phyloP scores from a whole-genome alignment of 305 asterid genomes.

The Euphrasia arctica region DNA sequence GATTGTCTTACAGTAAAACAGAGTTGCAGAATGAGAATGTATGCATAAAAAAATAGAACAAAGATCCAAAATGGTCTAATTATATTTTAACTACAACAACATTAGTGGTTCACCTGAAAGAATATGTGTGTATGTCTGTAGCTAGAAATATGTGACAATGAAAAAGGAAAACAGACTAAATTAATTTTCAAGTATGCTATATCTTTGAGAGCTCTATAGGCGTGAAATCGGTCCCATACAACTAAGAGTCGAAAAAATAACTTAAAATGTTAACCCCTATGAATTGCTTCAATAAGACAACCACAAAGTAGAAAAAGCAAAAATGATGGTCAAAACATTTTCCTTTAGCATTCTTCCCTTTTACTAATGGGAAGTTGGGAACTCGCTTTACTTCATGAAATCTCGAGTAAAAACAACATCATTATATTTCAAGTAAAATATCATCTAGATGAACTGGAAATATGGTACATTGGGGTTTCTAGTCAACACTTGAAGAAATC shows the following conservation, averaged over 20 bases:
- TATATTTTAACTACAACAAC: constrained; percentile 7
- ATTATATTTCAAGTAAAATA: too few relatives aligned
- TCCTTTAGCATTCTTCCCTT: neutral
- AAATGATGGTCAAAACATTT: neutral
- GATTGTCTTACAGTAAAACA: constrained; percentile 8
- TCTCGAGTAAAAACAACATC: too few relatives aligned
- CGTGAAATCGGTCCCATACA: neutral
- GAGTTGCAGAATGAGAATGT: constrained; percentile 17
- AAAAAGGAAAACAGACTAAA: constrained; percentile 9
- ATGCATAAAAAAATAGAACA: neutral
- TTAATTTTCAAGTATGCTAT: constrained; percentile 5
- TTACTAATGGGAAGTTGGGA: too few relatives aligned
- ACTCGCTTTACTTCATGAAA: too few relatives aligned
- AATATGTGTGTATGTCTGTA: neutral
- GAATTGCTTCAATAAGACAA: constrained; percentile 6
- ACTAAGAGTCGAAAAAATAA: too few relatives aligned
- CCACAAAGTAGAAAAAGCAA: neutral
- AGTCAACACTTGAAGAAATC: neutral
- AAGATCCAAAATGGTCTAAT: constrained; percentile 6
- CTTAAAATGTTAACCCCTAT: neutral
- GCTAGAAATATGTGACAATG: constrained; percentile 9
- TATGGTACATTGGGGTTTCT: constrained; percentile 9
- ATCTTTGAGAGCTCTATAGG: constrained; percentile 9
- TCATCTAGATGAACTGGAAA: too few relatives aligned
- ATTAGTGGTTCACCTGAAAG: neutral